Evolutionary conservation across 2,329 filamentous ascomycete genomes (phyloP).

Genomic region (Diplodia intermedia): DNA sequence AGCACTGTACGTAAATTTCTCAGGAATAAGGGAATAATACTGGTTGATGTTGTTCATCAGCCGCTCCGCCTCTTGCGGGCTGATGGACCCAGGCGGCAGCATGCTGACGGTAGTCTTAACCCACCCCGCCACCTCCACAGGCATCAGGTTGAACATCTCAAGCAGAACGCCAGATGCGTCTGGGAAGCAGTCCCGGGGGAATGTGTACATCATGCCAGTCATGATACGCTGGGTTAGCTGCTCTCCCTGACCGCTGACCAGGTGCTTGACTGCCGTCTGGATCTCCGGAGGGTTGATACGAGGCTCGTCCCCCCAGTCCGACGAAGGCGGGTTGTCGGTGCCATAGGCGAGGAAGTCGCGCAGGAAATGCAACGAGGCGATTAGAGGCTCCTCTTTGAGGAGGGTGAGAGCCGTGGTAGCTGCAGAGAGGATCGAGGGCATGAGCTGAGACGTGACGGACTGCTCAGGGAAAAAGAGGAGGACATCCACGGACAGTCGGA

Average conservation of each 20-base stretch:
- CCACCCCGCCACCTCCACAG: slow-evolving; percentile 79
- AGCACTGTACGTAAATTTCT: slow-evolving; percentile 16
- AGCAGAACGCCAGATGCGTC: slow-evolving; percentile 94
- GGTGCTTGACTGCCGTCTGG: slow-evolving; percentile 72
- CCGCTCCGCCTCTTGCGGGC: slow-evolving; percentile 77
- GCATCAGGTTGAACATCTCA: slow-evolving; percentile 85
- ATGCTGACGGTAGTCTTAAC: slow-evolving; percentile 82
- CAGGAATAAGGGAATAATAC: slow-evolving; percentile 34
- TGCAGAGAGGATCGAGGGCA: slow-evolving; percentile 84
- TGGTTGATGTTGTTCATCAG: slow-evolving; percentile 82
- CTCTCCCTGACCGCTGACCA: slow-evolving; percentile 75
- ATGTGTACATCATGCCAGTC: slow-evolving; percentile 99
- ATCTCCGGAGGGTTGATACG: slow-evolving; percentile 71
- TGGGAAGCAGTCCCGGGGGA: slow-evolving; percentile 92
- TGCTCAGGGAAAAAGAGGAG: slow-evolving; percentile 90
- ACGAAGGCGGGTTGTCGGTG: slow-evolving; percentile 69
- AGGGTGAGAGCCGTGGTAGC: slow-evolving; percentile 85
- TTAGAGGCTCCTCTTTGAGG: slow-evolving; percentile 89
- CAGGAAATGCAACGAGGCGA: slow-evolving; percentile 89
- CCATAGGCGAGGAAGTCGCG: slow-evolving; percentile 91
- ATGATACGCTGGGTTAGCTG: slow-evolving; percentile 85
- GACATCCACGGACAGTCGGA: slow-evolving; percentile 88
- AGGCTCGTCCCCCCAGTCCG: slow-evolving; percentile 66
- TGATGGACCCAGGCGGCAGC: slow-evolving; percentile 82
- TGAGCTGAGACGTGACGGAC: slow-evolving; percentile 78